Evolutionary conservation across 805 yeast species (phyloP).

Genomic region (Pichia cabralensis): DNA sequence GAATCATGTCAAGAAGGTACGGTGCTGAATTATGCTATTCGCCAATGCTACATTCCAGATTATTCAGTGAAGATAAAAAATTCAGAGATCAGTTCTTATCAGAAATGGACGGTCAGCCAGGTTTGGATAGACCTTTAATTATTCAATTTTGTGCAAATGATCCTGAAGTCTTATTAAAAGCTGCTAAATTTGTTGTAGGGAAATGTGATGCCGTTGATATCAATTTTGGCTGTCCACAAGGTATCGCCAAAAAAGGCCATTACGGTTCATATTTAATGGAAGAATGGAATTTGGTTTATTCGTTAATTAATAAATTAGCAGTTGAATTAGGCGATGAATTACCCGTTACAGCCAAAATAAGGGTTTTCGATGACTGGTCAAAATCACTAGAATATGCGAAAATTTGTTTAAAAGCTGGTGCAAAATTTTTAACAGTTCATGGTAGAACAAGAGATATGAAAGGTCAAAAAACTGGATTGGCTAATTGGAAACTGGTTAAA

Average conservation of each 20-base stretch:
- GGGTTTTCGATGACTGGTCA: constrained; percentile 78
- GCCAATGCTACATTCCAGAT: constrained; percentile 92
- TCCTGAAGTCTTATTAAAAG: constrained; percentile 69
- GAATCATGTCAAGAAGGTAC: constrained; percentile 71
- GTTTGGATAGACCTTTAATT: constrained; percentile 71
- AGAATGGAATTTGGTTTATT: constrained; percentile 79
- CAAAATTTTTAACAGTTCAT: constrained; percentile 89
- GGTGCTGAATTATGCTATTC: constrained; percentile 95
- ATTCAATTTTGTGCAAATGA: constrained; percentile 97
- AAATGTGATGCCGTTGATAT: constrained; percentile 93
- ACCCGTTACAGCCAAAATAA: constrained; percentile 92
- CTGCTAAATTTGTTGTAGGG: constrained; percentile 73
- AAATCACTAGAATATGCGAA: constrained; percentile 81
- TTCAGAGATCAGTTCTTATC: constrained; percentile 72
- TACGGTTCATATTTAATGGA: constrained; percentile 97
- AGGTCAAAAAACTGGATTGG: constrained; percentile 92
- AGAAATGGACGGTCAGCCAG: constrained; percentile 59
- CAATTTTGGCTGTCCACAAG: constrained; percentile 97
- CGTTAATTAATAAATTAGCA: constrained; percentile 64
- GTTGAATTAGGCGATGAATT: constrained; percentile 47
- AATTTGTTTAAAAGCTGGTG: constrained; percentile 87
- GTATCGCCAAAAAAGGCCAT: constrained; percentile 88
- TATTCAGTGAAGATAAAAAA: constrained; percentile 76
- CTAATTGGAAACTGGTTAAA: constrained; percentile 79
- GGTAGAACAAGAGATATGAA: constrained; percentile 97